Conservation (phyloP, 352 stramenopile species). For the Phytophthora podocarpi region DNA sequence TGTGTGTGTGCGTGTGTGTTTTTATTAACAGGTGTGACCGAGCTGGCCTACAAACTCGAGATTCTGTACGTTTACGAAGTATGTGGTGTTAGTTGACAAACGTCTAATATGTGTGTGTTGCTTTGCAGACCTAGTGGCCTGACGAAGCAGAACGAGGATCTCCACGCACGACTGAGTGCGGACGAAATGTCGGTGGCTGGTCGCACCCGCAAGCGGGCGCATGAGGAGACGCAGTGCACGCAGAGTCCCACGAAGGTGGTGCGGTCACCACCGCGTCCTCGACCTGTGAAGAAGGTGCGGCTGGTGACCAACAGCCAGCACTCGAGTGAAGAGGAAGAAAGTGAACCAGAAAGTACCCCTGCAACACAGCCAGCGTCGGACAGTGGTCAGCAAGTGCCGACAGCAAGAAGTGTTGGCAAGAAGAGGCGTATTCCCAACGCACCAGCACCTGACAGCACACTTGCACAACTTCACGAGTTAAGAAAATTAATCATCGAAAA, state of each 20-base stretch:
- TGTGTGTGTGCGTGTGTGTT: background rate
- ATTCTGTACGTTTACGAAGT: slow-evolving; percentile 49
- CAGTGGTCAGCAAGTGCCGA: background rate
- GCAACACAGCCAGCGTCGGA: background rate
- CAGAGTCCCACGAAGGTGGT: slow-evolving; percentile 28
- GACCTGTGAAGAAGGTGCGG: slow-evolving; percentile 28
- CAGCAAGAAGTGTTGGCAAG: slow-evolving; percentile 18
- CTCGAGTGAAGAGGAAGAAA: slow-evolving; percentile 4
- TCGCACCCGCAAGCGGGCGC: slow-evolving; percentile 28
- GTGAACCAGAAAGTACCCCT: slow-evolving; percentile 1
- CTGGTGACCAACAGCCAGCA: slow-evolving; percentile 7
- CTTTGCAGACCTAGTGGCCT: slow-evolving; percentile 34
- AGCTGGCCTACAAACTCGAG: slow-evolving; percentile 57
- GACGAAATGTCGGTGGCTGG: slow-evolving; percentile 24
- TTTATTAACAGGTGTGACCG: slow-evolving; percentile 16
- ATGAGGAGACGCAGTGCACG: slow-evolving; percentile 36
- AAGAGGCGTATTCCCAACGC: slow-evolving; percentile 8
- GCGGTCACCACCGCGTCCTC: slow-evolving; percentile 9
- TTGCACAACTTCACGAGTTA: slow-evolving; percentile 7
- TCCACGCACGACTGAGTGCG: slow-evolving; percentile 27
- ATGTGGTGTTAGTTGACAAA: background rate
- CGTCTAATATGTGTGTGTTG: background rate
- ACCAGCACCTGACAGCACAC: slow-evolving; percentile 12
- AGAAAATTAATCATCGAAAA: no score
- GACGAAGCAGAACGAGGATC: slow-evolving; percentile 20